A percentile compares a stretch with the other conserved stretches of the same genome.
phyloP scores from a whole-genome alignment of 2,329 filamentous ascomycete genomes.

The Colletotrichum phormii region DNA sequence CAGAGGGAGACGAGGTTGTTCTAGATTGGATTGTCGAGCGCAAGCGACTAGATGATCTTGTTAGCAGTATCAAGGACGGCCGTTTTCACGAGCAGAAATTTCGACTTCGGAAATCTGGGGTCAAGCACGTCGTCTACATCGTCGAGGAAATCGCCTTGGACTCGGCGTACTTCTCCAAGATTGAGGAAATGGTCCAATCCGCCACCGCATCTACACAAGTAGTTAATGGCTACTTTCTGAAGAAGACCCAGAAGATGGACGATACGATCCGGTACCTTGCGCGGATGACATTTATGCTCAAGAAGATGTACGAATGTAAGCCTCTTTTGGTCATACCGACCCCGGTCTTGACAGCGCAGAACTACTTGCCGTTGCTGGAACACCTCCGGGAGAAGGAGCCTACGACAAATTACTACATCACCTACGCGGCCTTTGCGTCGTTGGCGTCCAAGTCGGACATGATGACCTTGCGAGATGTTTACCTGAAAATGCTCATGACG shows the following conservation, averaged over 20 bases:
- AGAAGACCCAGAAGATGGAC: conserved; percentile 79
- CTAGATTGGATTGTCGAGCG: conserved; percentile 86
- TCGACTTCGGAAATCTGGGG: conserved; percentile 76
- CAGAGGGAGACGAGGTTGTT: conserved; percentile 76
- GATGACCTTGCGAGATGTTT: conserved; percentile 80
- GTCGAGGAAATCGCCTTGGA: conserved; percentile 79
- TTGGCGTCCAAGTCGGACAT: conserved; percentile 81
- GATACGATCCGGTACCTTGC: conserved; percentile 82
- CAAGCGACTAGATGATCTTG: conserved; percentile 82
- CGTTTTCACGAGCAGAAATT: conserved; percentile 90
- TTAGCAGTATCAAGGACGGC: conserved; percentile 85
- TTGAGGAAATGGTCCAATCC: conserved; percentile 76
- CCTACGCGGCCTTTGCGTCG: conserved; percentile 77
- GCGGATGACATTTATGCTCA: conserved; percentile 76
- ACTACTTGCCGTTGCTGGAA: conserved; percentile 74
- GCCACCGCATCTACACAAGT: conserved; percentile 83
- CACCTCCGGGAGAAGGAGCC: conserved; percentile 67
- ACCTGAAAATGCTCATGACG: conserved; percentile 88
- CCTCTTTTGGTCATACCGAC: conserved; percentile 75
- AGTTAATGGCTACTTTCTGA: conserved; percentile 83
- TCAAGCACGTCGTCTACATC: conserved; percentile 83
- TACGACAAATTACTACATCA: conserved; percentile 68
- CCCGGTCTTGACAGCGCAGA: conserved; percentile 68
- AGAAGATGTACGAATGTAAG: conserved; percentile 70
- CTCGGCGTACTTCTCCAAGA: conserved; percentile 62